Evolutionary conservation across 371 early-diverging fungal genomes (phyloP), one percentile per base, ranked within the genome.

Genomic region (Lichtheimia ramosa): DNA sequence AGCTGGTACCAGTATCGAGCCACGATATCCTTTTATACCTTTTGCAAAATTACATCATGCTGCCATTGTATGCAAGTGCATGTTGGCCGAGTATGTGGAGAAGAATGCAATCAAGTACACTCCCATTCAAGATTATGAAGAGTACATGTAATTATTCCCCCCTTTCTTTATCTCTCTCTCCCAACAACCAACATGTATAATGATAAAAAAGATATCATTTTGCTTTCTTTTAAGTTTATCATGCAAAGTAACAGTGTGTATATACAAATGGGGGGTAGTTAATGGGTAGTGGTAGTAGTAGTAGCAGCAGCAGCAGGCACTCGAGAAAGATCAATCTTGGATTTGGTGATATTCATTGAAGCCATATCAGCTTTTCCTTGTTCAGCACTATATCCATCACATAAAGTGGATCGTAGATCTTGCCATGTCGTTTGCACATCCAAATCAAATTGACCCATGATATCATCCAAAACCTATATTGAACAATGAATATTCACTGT

Each of bases 31-130:
- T 8, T 66, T 74, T 24, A 21, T 62, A 1, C 68, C 72, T 0
- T 69, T 63, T 56, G 55, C 72, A 6, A 62, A 63, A 6, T 49
- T 77, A 4, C 68, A 70, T 21, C 77, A 77, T 50, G 70, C 77
- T n/a, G 71, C 74, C n/a, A 77, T 77, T 23, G 70, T 68, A 16
- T 63, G 68, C 16, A 77, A 77, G 48, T 68, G 69, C 41, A 58
- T 73, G 16, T 20, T 76, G 10, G 50, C 39, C 10, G 76, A 76
- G 40, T 70, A 59, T 34, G 59, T 73, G 5, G 28, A 56, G 2
- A 52, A 54, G 21, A 59, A 69, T 6, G 56, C 65, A 4, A 20
- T 75, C 16, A 49, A 55, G 18, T 73, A 70, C 48, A 48, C 59
- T 41, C 55, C 58, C 3, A 70, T 72, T 34, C 63, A 58, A 0